These are phyloP conservation scores for Penicillium griseofulvum DNA, from an alignment of 2,329 filamentous ascomycete species.

Conservation along the genomic window DNA sequence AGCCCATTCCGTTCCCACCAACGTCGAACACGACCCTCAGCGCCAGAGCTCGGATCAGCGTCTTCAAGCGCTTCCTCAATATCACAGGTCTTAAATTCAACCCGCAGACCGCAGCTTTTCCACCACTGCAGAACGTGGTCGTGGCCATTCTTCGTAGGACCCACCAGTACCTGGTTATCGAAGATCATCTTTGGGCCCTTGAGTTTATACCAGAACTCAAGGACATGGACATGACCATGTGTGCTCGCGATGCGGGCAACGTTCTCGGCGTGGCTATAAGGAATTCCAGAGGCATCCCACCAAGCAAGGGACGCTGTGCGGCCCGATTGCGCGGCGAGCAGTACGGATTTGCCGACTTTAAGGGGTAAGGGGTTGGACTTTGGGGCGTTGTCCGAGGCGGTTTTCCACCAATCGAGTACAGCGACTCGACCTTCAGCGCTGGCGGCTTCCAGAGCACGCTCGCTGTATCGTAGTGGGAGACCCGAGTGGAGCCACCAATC, in stretches of 20 bases:
- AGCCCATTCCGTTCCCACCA: slow-evolving; percentile 90
- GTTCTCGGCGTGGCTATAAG: slow-evolving; percentile 74
- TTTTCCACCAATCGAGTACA: slow-evolving; percentile 92
- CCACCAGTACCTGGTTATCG: slow-evolving; percentile 78
- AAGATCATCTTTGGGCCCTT: slow-evolving; percentile 77
- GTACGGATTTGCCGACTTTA: slow-evolving; percentile 79
- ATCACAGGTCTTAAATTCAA: slow-evolving; percentile 93
- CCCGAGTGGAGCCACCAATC: slow-evolving; percentile 89
- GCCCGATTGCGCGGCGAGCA: slow-evolving; percentile 80
- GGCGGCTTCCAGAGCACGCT: slow-evolving; percentile 82
- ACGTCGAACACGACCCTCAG: slow-evolving; percentile 68
- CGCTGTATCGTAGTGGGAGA: slow-evolving; percentile 78
- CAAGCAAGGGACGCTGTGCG: slow-evolving; percentile 74
- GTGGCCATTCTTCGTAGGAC: slow-evolving; percentile 83
- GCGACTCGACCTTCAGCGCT: slow-evolving; percentile 79
- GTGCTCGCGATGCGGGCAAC: slow-evolving; percentile 81
- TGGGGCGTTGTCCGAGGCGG: slow-evolving; percentile 61
- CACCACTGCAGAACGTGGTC: slow-evolving; percentile 89
- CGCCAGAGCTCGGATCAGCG: slow-evolving; percentile 61
- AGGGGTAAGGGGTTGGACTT: slow-evolving; percentile 54
- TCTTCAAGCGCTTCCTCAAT: slow-evolving; percentile 94
- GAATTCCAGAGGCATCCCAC: slow-evolving; percentile 82
- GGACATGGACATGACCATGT: slow-evolving; percentile 77
- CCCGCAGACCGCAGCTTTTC: slow-evolving; percentile 67
- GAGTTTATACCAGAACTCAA: slow-evolving; percentile 76